phyloP scores from a whole-genome alignment of 257 asterid genomes.

The Nyctanthes arbortristis region DNA sequence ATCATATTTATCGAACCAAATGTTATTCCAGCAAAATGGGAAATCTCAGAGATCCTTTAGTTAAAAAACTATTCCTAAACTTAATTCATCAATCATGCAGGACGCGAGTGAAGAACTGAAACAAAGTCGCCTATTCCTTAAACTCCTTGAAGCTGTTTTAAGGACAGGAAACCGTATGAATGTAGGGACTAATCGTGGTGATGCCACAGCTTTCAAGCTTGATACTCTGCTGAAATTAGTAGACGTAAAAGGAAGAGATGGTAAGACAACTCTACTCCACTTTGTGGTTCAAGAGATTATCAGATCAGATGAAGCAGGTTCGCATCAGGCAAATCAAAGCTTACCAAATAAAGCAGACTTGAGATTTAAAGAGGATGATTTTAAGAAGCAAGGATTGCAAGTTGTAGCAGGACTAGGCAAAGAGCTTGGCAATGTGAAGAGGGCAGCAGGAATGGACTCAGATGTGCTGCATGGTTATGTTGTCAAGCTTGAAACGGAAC shows the following conservation, averaged over 20 bases:
- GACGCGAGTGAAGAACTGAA: conserved; percentile 91
- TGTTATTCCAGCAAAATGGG: conserved; percentile 8
- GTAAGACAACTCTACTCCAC: conserved; percentile 93
- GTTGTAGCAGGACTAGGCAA: conserved; percentile 77
- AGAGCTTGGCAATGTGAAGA: conserved; percentile 74
- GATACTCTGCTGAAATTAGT: conserved; percentile 81
- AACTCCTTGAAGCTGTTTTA: conserved; percentile 91
- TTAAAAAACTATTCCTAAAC: neutral
- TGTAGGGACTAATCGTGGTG: conserved; percentile 87
- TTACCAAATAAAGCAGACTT: conserved; percentile 28
- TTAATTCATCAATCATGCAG: conserved; percentile 38
- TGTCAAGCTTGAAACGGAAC: conserved; percentile 80
- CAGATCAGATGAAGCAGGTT: conserved; percentile 69
- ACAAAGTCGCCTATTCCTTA: conserved; percentile 86
- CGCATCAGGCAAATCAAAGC: conserved; percentile 36
- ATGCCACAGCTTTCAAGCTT: conserved; percentile 87
- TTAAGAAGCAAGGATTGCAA: conserved; percentile 76
- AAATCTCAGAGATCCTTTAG: neutral
- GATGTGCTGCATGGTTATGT: conserved; percentile 88
- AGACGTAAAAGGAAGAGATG: conserved; percentile 92
- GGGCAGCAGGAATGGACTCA: conserved; percentile 97
- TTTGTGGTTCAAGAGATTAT: conserved; percentile 96
- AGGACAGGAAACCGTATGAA: conserved; percentile 97
- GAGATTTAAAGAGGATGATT: conserved; percentile 60
- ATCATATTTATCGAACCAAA: neutral